Evolutionary conservation across 140 eudicot species (phyloP).

Genomic region (Erigeron philadelphicus): DNA sequence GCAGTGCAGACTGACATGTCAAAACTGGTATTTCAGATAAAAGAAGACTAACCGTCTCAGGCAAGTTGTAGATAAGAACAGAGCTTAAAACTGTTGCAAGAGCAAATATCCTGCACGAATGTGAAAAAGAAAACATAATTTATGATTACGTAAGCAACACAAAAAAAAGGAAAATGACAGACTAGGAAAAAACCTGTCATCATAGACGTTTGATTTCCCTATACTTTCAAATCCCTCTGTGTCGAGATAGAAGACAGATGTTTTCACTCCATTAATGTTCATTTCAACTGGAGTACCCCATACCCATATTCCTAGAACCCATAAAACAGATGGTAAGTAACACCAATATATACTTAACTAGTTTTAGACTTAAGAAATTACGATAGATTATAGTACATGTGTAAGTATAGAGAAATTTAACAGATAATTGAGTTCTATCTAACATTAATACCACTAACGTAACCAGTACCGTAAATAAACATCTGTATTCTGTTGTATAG

Average conservation of each 20-base stretch:
- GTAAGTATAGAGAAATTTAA: not conserved
- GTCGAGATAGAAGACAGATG: conserved; percentile 88
- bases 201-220: conserved; percentile 96
- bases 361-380: not conserved
- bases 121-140: not conserved
- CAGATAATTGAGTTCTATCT: not conserved
- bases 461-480: not conserved
- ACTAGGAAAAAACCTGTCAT: conserved; percentile 64
- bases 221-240: conserved; percentile 99
- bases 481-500: not conserved
- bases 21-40: not conserved
- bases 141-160: not conserved
- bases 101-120: conserved; percentile 75
- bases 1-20: no score
- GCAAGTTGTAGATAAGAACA: conserved; percentile 87
- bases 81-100: conserved; percentile 95
- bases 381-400: no score
- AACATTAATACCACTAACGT: no score
- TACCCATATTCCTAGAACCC: conserved; percentile 78
- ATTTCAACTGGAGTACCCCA: conserved; percentile 92
- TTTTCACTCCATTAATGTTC: conserved; percentile 78
- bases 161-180: not conserved
- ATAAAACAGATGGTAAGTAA: conserved; percentile 3
- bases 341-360: conserved; percentile 2
- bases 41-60: conserved; percentile 73